Evolutionary conservation across 192 early-diverging fungal species (phyloP).

Genomic region (Backusella psychrophila): DNA sequence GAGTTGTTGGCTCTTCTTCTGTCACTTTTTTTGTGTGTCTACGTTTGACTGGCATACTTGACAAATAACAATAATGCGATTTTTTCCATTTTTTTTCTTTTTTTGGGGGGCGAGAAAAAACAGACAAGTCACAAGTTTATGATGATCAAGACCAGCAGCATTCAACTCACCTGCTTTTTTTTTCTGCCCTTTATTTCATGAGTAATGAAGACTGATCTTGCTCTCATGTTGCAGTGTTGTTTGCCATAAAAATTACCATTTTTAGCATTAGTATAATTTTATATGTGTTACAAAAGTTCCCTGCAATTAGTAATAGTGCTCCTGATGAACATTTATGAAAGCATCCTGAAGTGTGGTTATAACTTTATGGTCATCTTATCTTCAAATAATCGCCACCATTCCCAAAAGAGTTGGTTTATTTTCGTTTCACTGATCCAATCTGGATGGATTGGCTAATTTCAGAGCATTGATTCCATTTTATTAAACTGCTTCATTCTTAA

Average conservation of each 20-base stretch:
- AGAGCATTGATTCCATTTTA: too few species aligned
- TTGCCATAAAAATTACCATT: neutral
- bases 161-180: neutral
- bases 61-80: neutral
- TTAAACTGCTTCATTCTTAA: too few species aligned
- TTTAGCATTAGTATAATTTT: neutral
- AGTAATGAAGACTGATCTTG: neutral
- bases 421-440: too few species aligned
- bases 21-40: neutral
- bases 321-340: neutral
- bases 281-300: neutral
- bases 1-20: constrained; percentile 10
- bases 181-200: neutral
- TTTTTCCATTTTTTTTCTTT: neutral
- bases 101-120: neutral
- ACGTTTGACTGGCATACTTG: neutral
- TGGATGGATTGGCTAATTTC: too few species aligned
- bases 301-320: too few species aligned
- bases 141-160: too few species aligned
- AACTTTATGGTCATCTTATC: too few species aligned
- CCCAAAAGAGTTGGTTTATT: too few species aligned
- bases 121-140: neutral
- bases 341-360: too few species aligned
- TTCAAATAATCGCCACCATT: too few species aligned
- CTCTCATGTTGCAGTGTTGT: neutral